Evolutionary conservation across 495 filamentous ascomycete genomes (phyloP).

Genomic region (Penicillium bovifimosum): DNA sequence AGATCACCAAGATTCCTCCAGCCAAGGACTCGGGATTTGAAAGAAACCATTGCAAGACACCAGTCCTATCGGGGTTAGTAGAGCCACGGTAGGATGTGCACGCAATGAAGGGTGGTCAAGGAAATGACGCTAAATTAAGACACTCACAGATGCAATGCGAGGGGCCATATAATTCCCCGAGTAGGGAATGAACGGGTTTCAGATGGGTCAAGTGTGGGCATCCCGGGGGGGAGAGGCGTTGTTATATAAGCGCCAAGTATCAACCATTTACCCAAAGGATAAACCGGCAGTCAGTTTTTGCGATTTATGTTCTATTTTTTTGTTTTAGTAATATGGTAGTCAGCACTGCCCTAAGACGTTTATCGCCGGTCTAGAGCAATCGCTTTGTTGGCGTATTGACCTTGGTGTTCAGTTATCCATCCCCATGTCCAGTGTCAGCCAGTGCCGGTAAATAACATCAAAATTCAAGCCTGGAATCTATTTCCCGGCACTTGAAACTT

Average conservation of each 20-base stretch:
- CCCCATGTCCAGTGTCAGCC: too few species aligned
- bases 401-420: too few species aligned
- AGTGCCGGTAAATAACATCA: too few species aligned
- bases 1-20: constrained; percentile 25
- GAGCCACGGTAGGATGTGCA: background rate
- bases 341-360: too few species aligned
- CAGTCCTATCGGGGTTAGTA: background rate
- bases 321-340: too few species aligned
- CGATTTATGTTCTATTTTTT: background rate
- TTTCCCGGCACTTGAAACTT: too few species aligned
- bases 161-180: constrained; percentile 1
- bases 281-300: background rate
- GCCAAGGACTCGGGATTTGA: constrained; percentile 13
- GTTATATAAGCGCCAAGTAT: constrained; percentile 8
- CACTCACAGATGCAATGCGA: constrained; percentile 4
- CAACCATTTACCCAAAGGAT: constrained; percentile 1
- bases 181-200: background rate
- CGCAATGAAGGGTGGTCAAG: background rate
- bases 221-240: background rate
- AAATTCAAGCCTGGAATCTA: too few species aligned
- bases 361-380: background rate
- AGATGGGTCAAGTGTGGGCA: background rate
- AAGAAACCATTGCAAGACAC: constrained; percentile 23
- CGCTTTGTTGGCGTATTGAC: background rate
- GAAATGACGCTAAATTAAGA: background rate